phyloP scores from a whole-genome alignment of 805 yeast genomes.

The Saccharomyces cerevisiae region DNA sequence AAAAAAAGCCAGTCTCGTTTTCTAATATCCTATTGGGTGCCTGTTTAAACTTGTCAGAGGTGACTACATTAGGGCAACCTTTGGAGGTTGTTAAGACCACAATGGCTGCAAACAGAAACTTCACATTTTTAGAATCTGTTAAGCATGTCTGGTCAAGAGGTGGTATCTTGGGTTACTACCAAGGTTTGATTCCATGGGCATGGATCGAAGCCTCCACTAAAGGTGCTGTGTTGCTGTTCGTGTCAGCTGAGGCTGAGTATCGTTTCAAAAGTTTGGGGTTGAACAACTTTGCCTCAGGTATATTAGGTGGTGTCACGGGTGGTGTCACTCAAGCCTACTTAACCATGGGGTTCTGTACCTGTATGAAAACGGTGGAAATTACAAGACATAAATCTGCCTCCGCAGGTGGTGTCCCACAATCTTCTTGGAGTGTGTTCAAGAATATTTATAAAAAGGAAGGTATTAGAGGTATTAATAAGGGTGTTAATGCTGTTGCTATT shows the following conservation, averaged over 20 bases:
- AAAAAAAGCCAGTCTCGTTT: slow-evolving; percentile 81
- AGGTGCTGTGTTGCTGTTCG: slow-evolving; percentile 91
- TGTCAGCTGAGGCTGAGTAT: slow-evolving; percentile 87
- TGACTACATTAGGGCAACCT: slow-evolving; percentile 93
- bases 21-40: slow-evolving; percentile 91
- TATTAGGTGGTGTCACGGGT: slow-evolving; percentile 92
- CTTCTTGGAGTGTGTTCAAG: slow-evolving; percentile 78
- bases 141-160: slow-evolving; percentile 87
- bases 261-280: slow-evolving; percentile 56
- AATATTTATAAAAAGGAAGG: slow-evolving; percentile 84
- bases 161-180: slow-evolving; percentile 86
- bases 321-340: slow-evolving; percentile 95
- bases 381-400: slow-evolving; percentile 76
- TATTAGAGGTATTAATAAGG: slow-evolving; percentile 88
- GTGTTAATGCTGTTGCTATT: slow-evolving; percentile 97
- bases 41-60: slow-evolving; percentile 85
- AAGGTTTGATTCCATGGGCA: slow-evolving; percentile 98
- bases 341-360: slow-evolving; percentile 96
- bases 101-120: slow-evolving; percentile 90
- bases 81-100: slow-evolving; percentile 93
- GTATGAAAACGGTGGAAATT: slow-evolving; percentile 98
- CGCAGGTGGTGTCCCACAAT: slow-evolving; percentile 59
- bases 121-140: slow-evolving; percentile 59
- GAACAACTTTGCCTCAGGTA: slow-evolving; percentile 73
- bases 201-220: slow-evolving; percentile 99